phyloP scores from a whole-genome alignment of 2,329 filamentous ascomycete genomes.

The Fusarium stilboides region DNA sequence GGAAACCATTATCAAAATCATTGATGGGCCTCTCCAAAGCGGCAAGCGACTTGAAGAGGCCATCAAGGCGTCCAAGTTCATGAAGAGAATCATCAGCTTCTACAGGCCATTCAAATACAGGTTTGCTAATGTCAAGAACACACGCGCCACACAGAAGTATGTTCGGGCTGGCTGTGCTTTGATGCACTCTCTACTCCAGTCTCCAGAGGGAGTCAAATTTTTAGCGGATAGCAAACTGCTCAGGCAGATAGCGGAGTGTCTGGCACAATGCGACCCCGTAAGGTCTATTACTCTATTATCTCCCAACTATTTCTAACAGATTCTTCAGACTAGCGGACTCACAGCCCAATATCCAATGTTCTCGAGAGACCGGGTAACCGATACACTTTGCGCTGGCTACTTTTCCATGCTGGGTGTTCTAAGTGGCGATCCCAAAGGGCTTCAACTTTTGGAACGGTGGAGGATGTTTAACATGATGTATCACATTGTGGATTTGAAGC shows the following conservation, averaged over 20 bases:
- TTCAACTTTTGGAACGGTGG: slow-evolving; percentile 94
- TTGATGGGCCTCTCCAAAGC: slow-evolving; percentile 92
- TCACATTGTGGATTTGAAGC: slow-evolving; percentile 92
- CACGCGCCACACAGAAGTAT: slow-evolving; percentile 94
- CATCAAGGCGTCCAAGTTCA: slow-evolving; percentile 94
- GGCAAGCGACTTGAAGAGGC: slow-evolving; percentile 95
- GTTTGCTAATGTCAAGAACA: slow-evolving; percentile 91
- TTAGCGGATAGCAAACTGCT: slow-evolving; percentile 93
- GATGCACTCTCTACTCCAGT: slow-evolving; percentile 88
- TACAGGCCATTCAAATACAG: slow-evolving; percentile 97
- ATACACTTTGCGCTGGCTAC: slow-evolving; percentile 92
- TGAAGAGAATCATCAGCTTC: slow-evolving; percentile 94
- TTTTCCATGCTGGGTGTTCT: slow-evolving; percentile 92
- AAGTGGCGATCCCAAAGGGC: slow-evolving; percentile 84
- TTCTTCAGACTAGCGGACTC: slow-evolving; percentile 73
- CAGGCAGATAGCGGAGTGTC: slow-evolving; percentile 93
- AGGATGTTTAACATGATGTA: slow-evolving; percentile 99
- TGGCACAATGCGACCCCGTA: slow-evolving; percentile 94
- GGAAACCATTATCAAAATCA: slow-evolving; percentile 90
- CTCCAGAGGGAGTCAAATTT: slow-evolving; percentile 86
- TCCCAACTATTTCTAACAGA: slow-evolving; percentile 41
- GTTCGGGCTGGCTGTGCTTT: slow-evolving; percentile 90
- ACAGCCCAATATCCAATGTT: slow-evolving; percentile 92
- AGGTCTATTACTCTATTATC: slow-evolving; percentile 43
- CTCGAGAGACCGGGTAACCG: slow-evolving; percentile 84